Evolutionary conservation across 169 alveolate genomes (phyloP).

Genomic region (Plasmodium vivax): DNA sequence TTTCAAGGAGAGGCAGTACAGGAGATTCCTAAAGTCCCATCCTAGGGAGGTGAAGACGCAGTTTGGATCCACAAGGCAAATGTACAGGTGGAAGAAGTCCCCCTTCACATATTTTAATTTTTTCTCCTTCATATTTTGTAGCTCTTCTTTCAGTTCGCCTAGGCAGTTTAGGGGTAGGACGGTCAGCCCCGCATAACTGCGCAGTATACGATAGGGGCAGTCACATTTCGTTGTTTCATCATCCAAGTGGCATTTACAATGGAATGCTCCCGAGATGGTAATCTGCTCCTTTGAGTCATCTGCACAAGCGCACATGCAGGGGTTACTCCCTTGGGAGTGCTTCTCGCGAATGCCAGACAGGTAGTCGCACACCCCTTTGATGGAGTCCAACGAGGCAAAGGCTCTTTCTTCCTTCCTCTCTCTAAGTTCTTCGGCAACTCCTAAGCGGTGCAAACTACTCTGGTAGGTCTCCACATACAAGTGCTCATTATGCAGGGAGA

Average conservation of each 20-base stretch:
- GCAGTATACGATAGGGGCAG: neutral
- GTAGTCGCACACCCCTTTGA: neutral
- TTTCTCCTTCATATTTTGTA: constrained; percentile 49
- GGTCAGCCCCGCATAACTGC: neutral
- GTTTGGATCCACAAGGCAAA: constrained; percentile 64
- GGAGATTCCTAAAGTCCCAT: constrained; percentile 65
- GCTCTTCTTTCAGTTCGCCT: constrained; percentile 46
- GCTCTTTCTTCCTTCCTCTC: neutral
- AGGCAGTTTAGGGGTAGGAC: constrained; percentile 43
- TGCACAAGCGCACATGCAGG: neutral
- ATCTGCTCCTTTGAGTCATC: neutral
- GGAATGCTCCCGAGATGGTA: neutral
- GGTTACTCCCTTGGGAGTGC: neutral
- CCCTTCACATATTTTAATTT: constrained; percentile 28
- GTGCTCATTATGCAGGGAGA: neutral
- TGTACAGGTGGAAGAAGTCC: constrained; percentile 26
- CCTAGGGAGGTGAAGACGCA: neutral
- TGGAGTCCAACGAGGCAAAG: neutral
- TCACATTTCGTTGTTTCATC: neutral
- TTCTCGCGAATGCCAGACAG: neutral
- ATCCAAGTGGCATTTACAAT: neutral
- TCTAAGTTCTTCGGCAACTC: neutral
- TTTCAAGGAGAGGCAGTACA: constrained; percentile 47
- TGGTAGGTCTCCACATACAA: neutral
- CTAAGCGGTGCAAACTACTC: neutral